Percentiles rank a stretch among this genome's conserved stretches.
phyloP scores from a whole-genome alignment of 192 early-diverging fungal genomes.

The Coemansia sp. region DNA sequence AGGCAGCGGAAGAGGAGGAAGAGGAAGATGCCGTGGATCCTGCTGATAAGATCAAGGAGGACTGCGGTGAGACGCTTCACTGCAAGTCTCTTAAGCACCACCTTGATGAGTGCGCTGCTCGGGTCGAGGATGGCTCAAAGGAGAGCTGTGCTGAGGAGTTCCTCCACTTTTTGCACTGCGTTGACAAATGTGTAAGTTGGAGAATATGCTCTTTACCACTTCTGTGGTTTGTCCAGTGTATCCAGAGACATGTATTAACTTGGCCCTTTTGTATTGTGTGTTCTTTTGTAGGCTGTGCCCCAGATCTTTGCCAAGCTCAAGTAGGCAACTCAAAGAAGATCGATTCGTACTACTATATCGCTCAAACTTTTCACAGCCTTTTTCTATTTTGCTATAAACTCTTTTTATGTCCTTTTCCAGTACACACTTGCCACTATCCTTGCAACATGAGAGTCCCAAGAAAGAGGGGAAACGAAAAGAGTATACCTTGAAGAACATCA shows the following conservation, averaged over 20 bases:
- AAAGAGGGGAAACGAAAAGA: not conserved
- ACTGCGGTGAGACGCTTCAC: slow-evolving; percentile 62
- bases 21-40: slow-evolving; percentile 52
- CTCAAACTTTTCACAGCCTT: not conserved
- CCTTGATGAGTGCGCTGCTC: slow-evolving; percentile 73
- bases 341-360: not conserved
- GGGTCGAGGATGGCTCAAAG: slow-evolving; percentile 72
- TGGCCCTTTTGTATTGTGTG: not conserved
- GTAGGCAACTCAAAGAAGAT: slow-evolving; percentile 28
- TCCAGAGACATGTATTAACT: not conserved
- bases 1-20: slow-evolving; percentile 31
- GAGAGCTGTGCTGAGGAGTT: slow-evolving; percentile 82
- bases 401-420: not conserved
- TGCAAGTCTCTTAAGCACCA: slow-evolving; percentile 77
- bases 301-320: slow-evolving; percentile 65
- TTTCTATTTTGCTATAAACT: slow-evolving; percentile 1
- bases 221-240: not conserved
- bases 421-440: not conserved
- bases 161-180: slow-evolving; percentile 82
- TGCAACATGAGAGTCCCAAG: not conserved
- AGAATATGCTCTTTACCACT: not conserved
- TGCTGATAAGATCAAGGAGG: slow-evolving; percentile 24
- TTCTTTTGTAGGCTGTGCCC: slow-evolving; percentile 59
- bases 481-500: not conserved
- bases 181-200: slow-evolving; percentile 77